Base-by-base conservation (phyloP, 352 stramenopile species). In the Globisporangium apiculatum region DNA sequence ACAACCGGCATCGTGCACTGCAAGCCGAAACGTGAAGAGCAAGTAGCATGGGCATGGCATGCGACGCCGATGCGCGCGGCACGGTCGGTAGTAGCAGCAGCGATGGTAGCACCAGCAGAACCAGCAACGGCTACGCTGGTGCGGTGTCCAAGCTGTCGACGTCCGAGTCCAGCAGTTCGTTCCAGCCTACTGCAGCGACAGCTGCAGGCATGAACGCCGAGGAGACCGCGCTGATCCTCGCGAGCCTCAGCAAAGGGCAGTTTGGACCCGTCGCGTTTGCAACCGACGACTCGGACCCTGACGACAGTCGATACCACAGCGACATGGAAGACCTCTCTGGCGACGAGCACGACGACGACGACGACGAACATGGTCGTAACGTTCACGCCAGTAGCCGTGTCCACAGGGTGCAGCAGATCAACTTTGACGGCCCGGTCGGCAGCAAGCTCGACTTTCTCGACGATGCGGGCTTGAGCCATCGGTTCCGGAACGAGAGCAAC, bases 211-310 rank as follows among this genome's bases (percentile, higher is more conserved):
- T 79, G 41, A 91, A 91, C 53, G 83, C 85, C 12, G 83, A 95
- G 53, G 85, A 93, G 71, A 93, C 85, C 6, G 85, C 85, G 51
- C 75, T 93, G 69, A 95, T 95, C 51, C 79, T 95, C 56, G 89
- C 85, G 55, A 89, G 78, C 65, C 70, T 95, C 56, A 88, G 80
- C 67, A 85, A 87, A 58, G 76, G 71, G 14, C 78, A 75, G 45
- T 77, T 73, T 36, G 57, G 58, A n/a, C 51, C 55, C 10, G 58
- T 51, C 49, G 52, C 36, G 24, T 49, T 55, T 7, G 57, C 49
- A 2, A 40, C 35, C 9, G 51, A 49, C 10, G 65, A 65, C 31
- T 67, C 51, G 12, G 62, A 62, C 36, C 48, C 17, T 11, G 53
- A 69, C 41, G 69, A 83, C 51, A 78, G 64, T 49, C 76, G 84